Evolutionary conservation across 2,329 filamentous ascomycete species (phyloP), one percentile per base, ranked within the genome.

Genomic region (Phyllosticta citriasiana): DNA sequence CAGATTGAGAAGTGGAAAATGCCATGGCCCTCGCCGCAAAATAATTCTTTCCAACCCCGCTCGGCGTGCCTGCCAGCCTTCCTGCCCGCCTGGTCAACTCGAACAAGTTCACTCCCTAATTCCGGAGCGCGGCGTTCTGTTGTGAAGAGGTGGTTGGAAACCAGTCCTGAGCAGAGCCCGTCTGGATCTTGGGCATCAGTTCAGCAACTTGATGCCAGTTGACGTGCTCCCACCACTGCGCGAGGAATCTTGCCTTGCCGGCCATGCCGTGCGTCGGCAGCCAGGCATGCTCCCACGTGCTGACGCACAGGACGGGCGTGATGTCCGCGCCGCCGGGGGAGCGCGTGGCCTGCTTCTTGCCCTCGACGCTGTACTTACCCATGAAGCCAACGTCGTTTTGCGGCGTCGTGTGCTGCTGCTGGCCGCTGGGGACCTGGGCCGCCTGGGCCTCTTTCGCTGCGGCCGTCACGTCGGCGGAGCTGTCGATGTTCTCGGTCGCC

Each of bases 231-330:
- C 94, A 99, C 93, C 93, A 97, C 52, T 81, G 80, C 71, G 88
- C 82, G 59, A 92, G 80, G 73, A 84, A 99, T 58, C 79, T 76
- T 59, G 80, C 79, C 84, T 97, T 99, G 57, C 90, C 91, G 4
- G 22, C 12, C 61, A 86, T 74, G 4, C 87, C 87, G 74, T 89
- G 97, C 73, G 97, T 91, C 60, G 84, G 82, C 73, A 97, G 77
- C 84, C 89, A 99, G 8, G 88, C 87, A 76, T 97, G 94, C 79
- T 97, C 88, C 94, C 94, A 99, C 4, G 91, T 96, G 77, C 91
- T 97, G 63, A 97, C 82, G 72, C 93, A 97, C 68, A 99, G 78
- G 63, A 97, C 80, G 12, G 93, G 92, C 61, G 85, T 80, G 35
- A 92, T 74, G 56, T 88, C 82, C 65, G 84, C 81, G 62, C 86